Base-by-base conservation (phyloP, 2,329 filamentous ascomycete species). In the Clonostachys sp. region DNA sequence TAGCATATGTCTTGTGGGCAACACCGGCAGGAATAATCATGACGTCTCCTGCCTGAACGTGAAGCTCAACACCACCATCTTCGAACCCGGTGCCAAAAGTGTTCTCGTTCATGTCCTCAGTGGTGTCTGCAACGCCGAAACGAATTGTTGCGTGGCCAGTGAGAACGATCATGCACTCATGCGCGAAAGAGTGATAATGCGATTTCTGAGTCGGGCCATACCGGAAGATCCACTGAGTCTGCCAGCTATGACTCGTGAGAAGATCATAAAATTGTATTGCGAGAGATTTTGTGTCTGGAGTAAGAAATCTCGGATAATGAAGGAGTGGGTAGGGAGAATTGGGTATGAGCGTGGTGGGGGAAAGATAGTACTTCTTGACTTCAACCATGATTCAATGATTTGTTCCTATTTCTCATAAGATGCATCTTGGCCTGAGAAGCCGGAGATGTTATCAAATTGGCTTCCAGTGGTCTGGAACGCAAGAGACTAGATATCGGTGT, bases 1-100 rank as follows among this genome's bases (percentile, higher is more conserved):
- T 63, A 41, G 71, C 51, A 50, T 66, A 70, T 4, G 73, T 76
- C 60, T 78, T 79, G 55, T 80, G 76, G 34, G 73, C 66, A 2
- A 74, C 65, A 0, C 77, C 76, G 0, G 74, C 74, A 80, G 78
- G 78, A 5, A 81, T 62, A 14, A 81, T 62, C 51, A 81, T 80
- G 1, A 80, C 76, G 55, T 82, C 78, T 1, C 78, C 78, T 0
- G 68, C 59, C 2, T 61, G 48, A 0, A 73, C 77, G 5, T 66
- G 48, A 4, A 81, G 45, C 46, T 73, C 68, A 1, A 80, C 50
- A 0, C 73, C 76, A 0, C 71, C 74, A 2, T 61, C 56, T 51
- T 80, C 75, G 13, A 58, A 61, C 1, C 47, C 61, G 0, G 49
- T 33, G 30, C 64, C 68, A 47, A 64, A 53, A 0, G 66, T 71